Conservation (phyloP, 78 protist species). For the Planoprotostelium fungivorum region DNA sequence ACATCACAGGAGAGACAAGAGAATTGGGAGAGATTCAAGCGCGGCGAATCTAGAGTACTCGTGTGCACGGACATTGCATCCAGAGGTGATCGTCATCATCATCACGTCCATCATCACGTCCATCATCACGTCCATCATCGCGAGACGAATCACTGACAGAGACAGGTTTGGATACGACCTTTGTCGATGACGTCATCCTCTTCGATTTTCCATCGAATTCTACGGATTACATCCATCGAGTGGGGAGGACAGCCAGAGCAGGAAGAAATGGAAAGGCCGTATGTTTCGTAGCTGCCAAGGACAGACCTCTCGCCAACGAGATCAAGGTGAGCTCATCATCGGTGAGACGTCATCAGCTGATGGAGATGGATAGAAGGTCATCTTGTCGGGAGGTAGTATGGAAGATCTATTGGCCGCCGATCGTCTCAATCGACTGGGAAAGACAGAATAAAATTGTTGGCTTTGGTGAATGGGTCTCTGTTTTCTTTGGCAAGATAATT, state of each 20-base stretch:
- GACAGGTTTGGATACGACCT: constrained; percentile 24
- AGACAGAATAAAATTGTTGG: no score
- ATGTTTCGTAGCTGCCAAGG: constrained; percentile 23
- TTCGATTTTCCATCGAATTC: constrained; percentile 72
- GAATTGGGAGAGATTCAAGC: constrained; percentile 23
- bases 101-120: no score
- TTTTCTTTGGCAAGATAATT: no score
- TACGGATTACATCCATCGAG: constrained; percentile 78
- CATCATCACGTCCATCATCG: no score
- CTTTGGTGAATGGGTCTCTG: no score
- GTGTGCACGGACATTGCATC: constrained; percentile 77
- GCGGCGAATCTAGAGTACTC: constrained; percentile 19
- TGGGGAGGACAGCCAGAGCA: constrained; percentile 81
- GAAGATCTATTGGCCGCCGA: neutral
- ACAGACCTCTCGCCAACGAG: constrained; percentile 24
- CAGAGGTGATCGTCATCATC: constrained; percentile 62
- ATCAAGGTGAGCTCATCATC: constrained; percentile 37
- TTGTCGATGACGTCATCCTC: constrained; percentile 51
- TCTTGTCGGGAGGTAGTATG: neutral
- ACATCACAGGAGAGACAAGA: neutral
- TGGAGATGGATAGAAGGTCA: neutral
- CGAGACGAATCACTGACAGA: no score
- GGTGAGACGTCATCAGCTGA: constrained; percentile 11
- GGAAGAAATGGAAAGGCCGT: constrained; percentile 42
- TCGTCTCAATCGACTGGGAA: neutral